These are phyloP conservation scores for Kwoniella heveanensis DNA, from an alignment of 768 basidiomycete species.

Conservation along the genomic window DNA sequence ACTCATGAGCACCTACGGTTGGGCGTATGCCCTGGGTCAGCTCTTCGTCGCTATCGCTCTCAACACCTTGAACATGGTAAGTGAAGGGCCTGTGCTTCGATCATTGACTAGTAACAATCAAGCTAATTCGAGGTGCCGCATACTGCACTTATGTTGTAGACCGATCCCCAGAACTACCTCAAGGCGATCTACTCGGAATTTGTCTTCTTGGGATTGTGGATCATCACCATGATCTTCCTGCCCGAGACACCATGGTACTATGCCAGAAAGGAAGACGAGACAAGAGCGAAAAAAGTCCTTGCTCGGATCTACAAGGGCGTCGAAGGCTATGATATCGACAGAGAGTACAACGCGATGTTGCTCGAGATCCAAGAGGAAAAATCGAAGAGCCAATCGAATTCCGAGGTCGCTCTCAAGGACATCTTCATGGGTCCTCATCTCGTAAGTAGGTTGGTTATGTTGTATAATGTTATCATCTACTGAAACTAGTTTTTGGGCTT, in stretches of 20 bases:
- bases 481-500: too few species aligned
- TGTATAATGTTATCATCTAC: too few species aligned
- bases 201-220: constrained; percentile 25
- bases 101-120: too few species aligned
- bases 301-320: constrained; percentile 23
- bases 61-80: constrained; percentile 17
- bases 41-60: constrained; percentile 22
- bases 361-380: constrained; percentile 24
- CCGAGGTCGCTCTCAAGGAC: constrained; percentile 19
- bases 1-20: constrained; percentile 18
- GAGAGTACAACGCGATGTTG: constrained; percentile 29
- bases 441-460: background rate
- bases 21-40: constrained; percentile 20
- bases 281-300: constrained; percentile 27
- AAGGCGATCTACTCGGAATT: constrained; percentile 19
- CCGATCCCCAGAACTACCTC: background rate
- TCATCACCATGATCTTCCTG: constrained; percentile 13
- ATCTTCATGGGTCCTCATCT: constrained; percentile 22
- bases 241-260: constrained; percentile 34
- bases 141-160: background rate
- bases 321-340: constrained; percentile 33
- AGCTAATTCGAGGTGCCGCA: background rate
- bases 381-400: constrained; percentile 7
- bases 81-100: background rate
- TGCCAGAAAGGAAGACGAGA: constrained; percentile 27